Evolutionary conservation across 1,284 basidiomycete species (phyloP), one percentile per base, ranked within the genome.

Genomic region (Cutaneotrichosporon dermatis): DNA sequence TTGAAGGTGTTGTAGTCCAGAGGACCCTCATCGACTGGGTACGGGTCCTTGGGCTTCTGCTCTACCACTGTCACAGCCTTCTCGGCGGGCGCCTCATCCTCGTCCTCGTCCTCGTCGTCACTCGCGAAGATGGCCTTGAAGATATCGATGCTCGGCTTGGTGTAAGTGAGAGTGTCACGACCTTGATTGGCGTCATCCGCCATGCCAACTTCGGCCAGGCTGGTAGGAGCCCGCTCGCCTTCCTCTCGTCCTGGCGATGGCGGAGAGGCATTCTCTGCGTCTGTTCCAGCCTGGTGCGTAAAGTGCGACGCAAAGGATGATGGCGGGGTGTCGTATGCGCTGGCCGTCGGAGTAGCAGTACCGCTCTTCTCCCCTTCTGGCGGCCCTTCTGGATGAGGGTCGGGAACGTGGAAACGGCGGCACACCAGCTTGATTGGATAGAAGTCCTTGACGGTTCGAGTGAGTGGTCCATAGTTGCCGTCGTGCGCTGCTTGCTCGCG

Each of bases 71-170:
- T 15, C 6, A 33, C 51, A 44, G 43, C 55, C 33, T 64, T 62
- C 25, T 25, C 25, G 16, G 16, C 36, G 71, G 12, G 76, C 80
- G 2, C 72, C 1, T 74, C 73, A 5, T 88, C 88, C 1, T 85
- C 85, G 15, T 86, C 88, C 16, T 85, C 86, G 51, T 87, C 87
- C 69, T 92, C 89, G 53, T 90, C 89, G 63, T 93, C 91, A 72
- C 88, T 90, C 6, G 90, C 90, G 73, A 93, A 94, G 62, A 94
- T 93, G 1, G 91, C 92, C 74, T 95, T 95, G 82, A 97, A 98
- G 43, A 98, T 86, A 70, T 94, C 90, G 82, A 92, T 89, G 2
- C 86, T 80, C 1, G 95, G 95, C 48, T 90, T 84, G 63, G 88
- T 82, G 74, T 94, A 94, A 0, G 88, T 92, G 64, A 95, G 80